A percentile compares a stretch with the other conserved stretches of the same genome.
Conservation (phyloP, 208 protist species). For the Leishmania aethiopica region DNA sequence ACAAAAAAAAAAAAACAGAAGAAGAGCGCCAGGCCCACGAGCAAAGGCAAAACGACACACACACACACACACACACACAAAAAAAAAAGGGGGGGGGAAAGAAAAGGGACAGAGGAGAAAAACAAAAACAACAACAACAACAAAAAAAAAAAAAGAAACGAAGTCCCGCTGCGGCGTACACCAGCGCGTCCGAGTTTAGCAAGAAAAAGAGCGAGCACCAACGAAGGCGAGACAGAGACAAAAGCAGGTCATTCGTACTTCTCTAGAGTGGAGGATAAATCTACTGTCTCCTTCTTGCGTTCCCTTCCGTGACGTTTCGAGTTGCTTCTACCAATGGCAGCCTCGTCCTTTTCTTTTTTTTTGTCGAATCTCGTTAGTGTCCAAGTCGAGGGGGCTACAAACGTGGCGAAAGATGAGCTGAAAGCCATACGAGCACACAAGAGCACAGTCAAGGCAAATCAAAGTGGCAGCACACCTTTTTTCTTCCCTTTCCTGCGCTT, state of each 20-base stretch:
- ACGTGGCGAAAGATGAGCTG: neutral
- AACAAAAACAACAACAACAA: no score
- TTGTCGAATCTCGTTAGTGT: no score
- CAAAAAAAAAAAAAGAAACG: neutral
- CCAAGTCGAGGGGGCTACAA: neutral
- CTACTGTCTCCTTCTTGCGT: no score
- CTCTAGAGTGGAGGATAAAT: neutral
- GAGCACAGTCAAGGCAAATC: neutral
- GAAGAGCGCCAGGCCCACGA: neutral
- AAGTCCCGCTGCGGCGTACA: neutral
- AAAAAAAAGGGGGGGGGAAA: no score
- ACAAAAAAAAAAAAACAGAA: neutral
- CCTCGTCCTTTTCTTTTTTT: neutral
- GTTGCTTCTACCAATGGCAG: neutral
- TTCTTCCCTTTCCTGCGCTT: no score
- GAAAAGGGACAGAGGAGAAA: no score
- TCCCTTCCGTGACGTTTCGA: neutral
- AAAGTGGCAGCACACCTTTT: neutral
- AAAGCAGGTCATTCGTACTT: neutral
- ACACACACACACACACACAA: no score
- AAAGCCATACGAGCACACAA: neutral
- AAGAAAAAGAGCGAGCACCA: neutral
- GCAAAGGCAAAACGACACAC: neutral
- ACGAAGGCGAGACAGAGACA: neutral
- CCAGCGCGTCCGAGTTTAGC: neutral